phyloP scores from a whole-genome alignment of 2,329 filamentous ascomycete genomes.

The Chrysoporthe austroafricana region DNA sequence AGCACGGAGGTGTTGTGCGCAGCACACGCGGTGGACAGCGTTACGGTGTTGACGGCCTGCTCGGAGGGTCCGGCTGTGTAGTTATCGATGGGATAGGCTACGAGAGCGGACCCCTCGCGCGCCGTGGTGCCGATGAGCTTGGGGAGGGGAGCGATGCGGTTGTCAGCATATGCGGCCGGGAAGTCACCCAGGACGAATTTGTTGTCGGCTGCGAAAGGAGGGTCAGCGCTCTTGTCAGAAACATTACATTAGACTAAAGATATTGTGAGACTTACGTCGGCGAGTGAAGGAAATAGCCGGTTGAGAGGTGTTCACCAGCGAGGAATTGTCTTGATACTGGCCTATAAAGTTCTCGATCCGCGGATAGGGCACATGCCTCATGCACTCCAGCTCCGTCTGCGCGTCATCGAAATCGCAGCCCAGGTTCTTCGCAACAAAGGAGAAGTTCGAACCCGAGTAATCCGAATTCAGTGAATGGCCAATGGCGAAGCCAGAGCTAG shows the following conservation, averaged over 20 bases:
- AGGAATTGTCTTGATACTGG: slow-evolving; percentile 32
- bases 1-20: slow-evolving; percentile 22
- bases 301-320: slow-evolving; percentile 14
- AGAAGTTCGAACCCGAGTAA: slow-evolving; percentile 35
- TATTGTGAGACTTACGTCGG: slow-evolving; percentile 28
- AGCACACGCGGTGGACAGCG: slow-evolving; percentile 12
- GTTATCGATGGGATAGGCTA: slow-evolving; percentile 14
- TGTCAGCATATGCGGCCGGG: slow-evolving; percentile 30
- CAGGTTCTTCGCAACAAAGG: slow-evolving; percentile 36
- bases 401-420: slow-evolving; percentile 35
- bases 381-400: slow-evolving; percentile 35
- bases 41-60: slow-evolving; percentile 9
- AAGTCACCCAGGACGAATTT: slow-evolving; percentile 37
- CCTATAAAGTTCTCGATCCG: slow-evolving; percentile 36
- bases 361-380: slow-evolving; percentile 34
- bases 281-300: slow-evolving; percentile 16
- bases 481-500: slow-evolving; percentile 30
- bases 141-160: slow-evolving; percentile 10
- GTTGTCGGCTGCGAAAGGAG: slow-evolving; percentile 32
- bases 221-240: not conserved
- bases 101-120: slow-evolving; percentile 16
- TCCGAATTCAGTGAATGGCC: slow-evolving; percentile 23
- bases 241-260: not conserved
- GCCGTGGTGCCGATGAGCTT: slow-evolving; percentile 24
- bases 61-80: slow-evolving; percentile 19